These are phyloP conservation scores for Lactarius sp. DNA, from an alignment of 768 basidiomycete genomes.

Conservation along the genomic window DNA sequence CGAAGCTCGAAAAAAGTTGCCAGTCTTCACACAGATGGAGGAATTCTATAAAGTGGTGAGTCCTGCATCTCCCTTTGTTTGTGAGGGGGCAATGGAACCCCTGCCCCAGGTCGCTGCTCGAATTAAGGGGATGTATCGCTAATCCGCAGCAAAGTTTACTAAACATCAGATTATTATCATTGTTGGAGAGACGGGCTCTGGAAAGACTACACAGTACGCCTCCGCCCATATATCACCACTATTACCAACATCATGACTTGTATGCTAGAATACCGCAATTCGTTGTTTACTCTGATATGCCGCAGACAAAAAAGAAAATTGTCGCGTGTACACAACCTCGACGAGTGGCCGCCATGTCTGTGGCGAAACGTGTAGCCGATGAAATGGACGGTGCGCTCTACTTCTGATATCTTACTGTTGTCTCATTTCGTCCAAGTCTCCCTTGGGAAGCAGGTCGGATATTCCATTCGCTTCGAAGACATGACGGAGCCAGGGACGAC, in stretches of 20 bases:
- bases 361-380: conserved; percentile 96
- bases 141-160: conserved; percentile 48
- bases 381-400: conserved; percentile 83
- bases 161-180: conserved; percentile 83
- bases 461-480: conserved; percentile 98
- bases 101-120: too few species aligned
- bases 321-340: conserved; percentile 97
- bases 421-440: conserved; percentile 48
- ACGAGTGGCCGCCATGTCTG: conserved; percentile 95
- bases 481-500: conserved; percentile 87
- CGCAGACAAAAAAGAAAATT: conserved; percentile 83
- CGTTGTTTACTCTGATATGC: conserved; percentile 88
- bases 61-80: conserved; percentile 22
- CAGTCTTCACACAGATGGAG: conserved; percentile 88
- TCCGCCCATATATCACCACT: neutral
- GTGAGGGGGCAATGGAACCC: conserved; percentile 32
- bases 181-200: conserved; percentile 93
- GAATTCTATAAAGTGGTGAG: conserved; percentile 87
- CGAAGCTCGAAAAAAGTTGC: conserved; percentile 77
- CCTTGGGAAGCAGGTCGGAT: conserved; percentile 92
- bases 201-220: conserved; percentile 90
- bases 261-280: conserved; percentile 86
- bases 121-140: conserved; percentile 24
- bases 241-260: neutral
- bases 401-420: conserved; percentile 10